phyloP scores from a whole-genome alignment of 1,139 yeast species.

The Geotrichum phurueaensis region DNA sequence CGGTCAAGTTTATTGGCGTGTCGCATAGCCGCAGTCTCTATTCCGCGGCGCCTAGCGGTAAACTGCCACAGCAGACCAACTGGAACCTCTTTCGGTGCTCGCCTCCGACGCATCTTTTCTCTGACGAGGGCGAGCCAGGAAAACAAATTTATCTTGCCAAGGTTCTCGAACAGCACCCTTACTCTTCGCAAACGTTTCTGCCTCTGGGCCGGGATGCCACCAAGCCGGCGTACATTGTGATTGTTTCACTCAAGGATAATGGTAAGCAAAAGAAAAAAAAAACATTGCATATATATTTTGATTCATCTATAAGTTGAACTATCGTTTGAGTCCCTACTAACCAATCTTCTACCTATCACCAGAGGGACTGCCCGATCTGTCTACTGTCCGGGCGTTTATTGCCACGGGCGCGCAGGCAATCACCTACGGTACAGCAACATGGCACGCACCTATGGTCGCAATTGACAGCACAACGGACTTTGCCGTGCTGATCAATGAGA shows the following conservation, averaged over 20 bases:
- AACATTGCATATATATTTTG: not conserved
- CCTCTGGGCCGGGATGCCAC: conserved; percentile 68
- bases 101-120: conserved; percentile 59
- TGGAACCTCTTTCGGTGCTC: conserved; percentile 81
- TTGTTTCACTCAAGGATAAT: conserved; percentile 59
- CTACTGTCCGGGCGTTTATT: conserved; percentile 56
- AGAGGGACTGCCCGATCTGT: conserved; percentile 55
- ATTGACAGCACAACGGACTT: conserved; percentile 55
- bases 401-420: conserved; percentile 83
- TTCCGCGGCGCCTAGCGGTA: conserved; percentile 43
- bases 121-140: conserved; percentile 5
- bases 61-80: conserved; percentile 48
- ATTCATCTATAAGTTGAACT: too few relatives aligned
- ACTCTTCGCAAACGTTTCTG: conserved; percentile 79
- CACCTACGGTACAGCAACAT: conserved; percentile 72
- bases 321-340: not conserved
- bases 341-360: conserved; percentile 18
- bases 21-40: conserved; percentile 59
- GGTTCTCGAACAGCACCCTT: conserved; percentile 87
- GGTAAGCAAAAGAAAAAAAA: conserved; percentile 10
- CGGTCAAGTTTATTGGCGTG: conserved; percentile 66
- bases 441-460: conserved; percentile 97
- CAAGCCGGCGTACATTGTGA: conserved; percentile 61
- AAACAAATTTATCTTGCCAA: conserved; percentile 45
- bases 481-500: conserved; percentile 80